Base-by-base conservation (phyloP, 1,284 basidiomycete species). In the Bjerkandera adusta region DNA sequence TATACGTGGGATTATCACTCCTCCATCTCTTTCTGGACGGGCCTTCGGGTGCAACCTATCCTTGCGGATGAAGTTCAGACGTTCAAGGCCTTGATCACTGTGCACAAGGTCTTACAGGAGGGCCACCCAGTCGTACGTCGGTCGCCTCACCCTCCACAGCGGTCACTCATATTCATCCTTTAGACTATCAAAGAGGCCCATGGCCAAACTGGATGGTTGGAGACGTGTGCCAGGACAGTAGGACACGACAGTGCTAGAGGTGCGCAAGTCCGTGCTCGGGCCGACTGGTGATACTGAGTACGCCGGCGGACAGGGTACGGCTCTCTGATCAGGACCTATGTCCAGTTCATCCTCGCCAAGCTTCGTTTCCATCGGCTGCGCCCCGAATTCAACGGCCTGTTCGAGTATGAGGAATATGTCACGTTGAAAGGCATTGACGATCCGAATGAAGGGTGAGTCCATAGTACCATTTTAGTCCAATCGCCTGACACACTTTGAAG, bases 1-100 rank as follows among this genome's bases (percentile, higher is more conserved):
- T 97, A 94, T 68, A 97, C 94, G 12, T 97, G 94, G 94, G 94
- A 97, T 67, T 97, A 97, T 63, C 93, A 96, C 63, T 89, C 91
- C n/a, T 96, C 93, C 30, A 84, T 92, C 58, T 94, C 93, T 5
- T 95, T 97, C 62, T 97, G 95, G 95, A 93, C 90, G 57, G 92
- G 92, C 21, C 76, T 97, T 12, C 79, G 94, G 36, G 95, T 97
- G 3, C 93, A 96, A 59, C 94, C 94, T 29, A 96, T 97, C 58
- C 71, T 97, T 20, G 82, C 92, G 3, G 94, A 97, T 66, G 94
- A 97, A 70, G 83, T 97, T 0, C 93, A 96, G 69, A 95, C 94
- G 0, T 97, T 97, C 78, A 97, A 97, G 68, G 89, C 89, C 4
- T 77, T 97, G 53, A 97, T 97, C 55, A 91, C 89, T 12, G 93